These are phyloP conservation scores for Theobroma grandiflorum DNA, from an alignment of 441 rosid species.

Conservation along the genomic window DNA sequence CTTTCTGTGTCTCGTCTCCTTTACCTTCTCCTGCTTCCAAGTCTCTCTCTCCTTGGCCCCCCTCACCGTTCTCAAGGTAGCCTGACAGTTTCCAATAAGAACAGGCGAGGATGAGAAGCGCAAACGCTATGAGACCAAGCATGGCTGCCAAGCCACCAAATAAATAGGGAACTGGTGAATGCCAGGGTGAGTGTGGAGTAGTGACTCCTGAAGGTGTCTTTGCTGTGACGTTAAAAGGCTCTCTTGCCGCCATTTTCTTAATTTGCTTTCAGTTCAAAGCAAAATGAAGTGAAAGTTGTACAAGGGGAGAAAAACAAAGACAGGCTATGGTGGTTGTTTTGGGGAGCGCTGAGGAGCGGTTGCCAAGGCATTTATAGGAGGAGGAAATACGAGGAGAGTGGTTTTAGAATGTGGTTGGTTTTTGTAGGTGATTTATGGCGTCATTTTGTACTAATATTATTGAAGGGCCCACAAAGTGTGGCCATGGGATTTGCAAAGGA, in stretches of 20 bases:
- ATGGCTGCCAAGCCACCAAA: constrained; percentile 98
- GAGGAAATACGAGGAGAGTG: background rate
- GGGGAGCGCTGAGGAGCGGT: constrained; percentile 13
- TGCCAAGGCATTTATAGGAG: constrained; percentile 37
- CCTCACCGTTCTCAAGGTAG: constrained; percentile 54
- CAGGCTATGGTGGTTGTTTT: background rate
- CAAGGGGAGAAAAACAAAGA: background rate
- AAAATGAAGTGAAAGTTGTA: background rate
- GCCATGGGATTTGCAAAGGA: constrained; percentile 15
- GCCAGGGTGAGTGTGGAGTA: constrained; percentile 73
- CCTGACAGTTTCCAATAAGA: constrained; percentile 95
- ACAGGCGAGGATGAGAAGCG: constrained; percentile 89
- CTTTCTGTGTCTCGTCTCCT: constrained; percentile 39
- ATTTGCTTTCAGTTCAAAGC: background rate
- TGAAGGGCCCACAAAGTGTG: constrained; percentile 22
- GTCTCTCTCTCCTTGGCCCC: constrained; percentile 46
- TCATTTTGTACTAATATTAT: constrained; percentile 34
- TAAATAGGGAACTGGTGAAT: constrained; percentile 93
- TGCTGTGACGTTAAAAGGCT: constrained; percentile 39
- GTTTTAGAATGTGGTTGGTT: constrained; percentile 1
- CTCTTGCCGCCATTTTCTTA: constrained; percentile 52
- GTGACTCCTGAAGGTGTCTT: constrained; percentile 29
- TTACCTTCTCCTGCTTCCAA: constrained; percentile 65
- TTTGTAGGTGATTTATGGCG: constrained; percentile 42
- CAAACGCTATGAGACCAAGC: constrained; percentile 89